Evolutionary conservation across 768 basidiomycete species (phyloP).

Genomic region (Pulveroboletus ravenelii): DNA sequence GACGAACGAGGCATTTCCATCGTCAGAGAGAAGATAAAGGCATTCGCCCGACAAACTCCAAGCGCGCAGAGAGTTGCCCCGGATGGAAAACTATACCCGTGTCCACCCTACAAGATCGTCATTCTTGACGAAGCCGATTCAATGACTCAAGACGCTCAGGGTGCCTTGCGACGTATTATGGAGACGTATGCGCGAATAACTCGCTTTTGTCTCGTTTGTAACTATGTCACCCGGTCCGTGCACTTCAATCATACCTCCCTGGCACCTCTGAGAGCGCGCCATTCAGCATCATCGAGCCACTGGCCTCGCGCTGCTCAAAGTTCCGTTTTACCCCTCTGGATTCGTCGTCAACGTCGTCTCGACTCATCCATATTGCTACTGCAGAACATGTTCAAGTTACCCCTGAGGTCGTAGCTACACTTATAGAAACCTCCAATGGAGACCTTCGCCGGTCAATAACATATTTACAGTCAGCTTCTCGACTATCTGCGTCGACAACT

Average conservation of each 20-base stretch:
- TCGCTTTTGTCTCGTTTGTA: conserved; percentile 96
- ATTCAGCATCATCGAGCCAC: conserved; percentile 90
- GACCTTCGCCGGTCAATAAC: conserved; percentile 97
- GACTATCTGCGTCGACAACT: conserved; percentile 69
- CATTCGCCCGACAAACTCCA: conserved; percentile 91
- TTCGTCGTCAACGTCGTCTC: conserved; percentile 61
- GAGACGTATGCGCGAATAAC: conserved; percentile 98
- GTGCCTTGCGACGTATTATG: conserved; percentile 96
- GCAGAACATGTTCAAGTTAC: conserved; percentile 63
- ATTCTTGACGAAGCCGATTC: conserved; percentile 99
- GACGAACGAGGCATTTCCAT: conserved; percentile 97
- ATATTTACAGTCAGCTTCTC: conserved; percentile 91
- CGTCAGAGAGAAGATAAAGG: conserved; percentile 98
- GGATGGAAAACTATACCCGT: conserved; percentile 83
- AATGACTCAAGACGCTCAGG: conserved; percentile 99
- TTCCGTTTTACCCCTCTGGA: conserved; percentile 97
- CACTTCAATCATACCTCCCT: neutral
- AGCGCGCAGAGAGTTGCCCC: conserved; percentile 70
- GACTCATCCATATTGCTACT: conserved; percentile 76
- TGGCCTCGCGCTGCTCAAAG: conserved; percentile 98
- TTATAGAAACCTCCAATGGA: conserved; percentile 80
- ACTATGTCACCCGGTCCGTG: conserved; percentile 92
- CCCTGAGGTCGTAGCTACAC: conserved; percentile 57
- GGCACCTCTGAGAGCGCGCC: neutral
- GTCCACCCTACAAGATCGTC: conserved; percentile 97